Percentiles rank a stretch among this genome's conserved stretches.
Evolutionary conservation across 1,284 basidiomycete genomes (phyloP).

Genomic region (Ceratobasidium sp.): DNA sequence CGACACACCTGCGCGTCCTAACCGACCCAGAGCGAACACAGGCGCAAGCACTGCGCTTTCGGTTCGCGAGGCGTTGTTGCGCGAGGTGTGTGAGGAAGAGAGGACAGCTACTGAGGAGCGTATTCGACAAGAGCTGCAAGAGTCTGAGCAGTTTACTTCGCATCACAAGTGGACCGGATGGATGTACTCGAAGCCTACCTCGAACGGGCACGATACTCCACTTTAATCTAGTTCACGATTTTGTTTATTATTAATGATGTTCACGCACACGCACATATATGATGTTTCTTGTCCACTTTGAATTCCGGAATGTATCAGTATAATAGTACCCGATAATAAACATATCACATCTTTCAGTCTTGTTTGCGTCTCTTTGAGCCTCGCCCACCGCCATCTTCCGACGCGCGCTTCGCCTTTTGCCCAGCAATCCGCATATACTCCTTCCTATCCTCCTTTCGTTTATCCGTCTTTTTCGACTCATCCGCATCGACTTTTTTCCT

Average conservation of each 20-base stretch:
- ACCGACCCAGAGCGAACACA: constrained; percentile 30
- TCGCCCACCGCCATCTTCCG: constrained; percentile 44
- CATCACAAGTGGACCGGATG: constrained; percentile 37
- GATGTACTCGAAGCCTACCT: constrained; percentile 34
- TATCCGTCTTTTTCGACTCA: constrained; percentile 73
- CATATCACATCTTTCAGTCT: constrained; percentile 39
- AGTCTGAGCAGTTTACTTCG: constrained; percentile 30
- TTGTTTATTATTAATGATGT: constrained; percentile 1
- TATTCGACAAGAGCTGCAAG: constrained; percentile 35
- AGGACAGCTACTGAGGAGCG: constrained; percentile 32
- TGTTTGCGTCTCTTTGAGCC: constrained; percentile 50
- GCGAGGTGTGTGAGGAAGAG: constrained; percentile 36
- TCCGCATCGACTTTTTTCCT: constrained; percentile 77
- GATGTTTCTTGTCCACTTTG: neutral
- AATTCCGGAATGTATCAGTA: constrained; percentile 21
- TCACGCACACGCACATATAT: constrained; percentile 3
- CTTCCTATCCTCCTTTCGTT: constrained; percentile 81
- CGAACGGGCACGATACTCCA: neutral
- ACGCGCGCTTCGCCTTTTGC: constrained; percentile 71
- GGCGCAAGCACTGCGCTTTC: constrained; percentile 22
- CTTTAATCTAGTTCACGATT: constrained; percentile 8
- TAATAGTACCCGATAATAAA: constrained; percentile 22
- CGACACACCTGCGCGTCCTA: constrained; percentile 2
- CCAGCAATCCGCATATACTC: constrained; percentile 80
- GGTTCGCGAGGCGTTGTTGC: constrained; percentile 25